Percentiles rank a stretch among this genome's conserved stretches.
phyloP scores from a whole-genome alignment of 805 yeast species.

The Diddensiella transvaalensis region DNA sequence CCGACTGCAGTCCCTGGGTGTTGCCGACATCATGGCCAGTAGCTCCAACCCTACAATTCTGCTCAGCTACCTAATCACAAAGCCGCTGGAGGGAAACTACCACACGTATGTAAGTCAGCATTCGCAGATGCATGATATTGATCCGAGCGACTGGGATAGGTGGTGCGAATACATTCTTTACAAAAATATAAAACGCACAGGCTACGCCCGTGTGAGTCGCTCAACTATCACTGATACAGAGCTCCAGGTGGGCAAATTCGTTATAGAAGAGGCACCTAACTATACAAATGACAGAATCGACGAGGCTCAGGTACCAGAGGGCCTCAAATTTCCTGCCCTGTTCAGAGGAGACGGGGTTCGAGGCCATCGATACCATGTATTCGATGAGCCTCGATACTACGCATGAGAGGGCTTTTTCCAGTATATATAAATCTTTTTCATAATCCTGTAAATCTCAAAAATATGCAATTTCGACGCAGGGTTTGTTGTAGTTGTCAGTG shows the following conservation, averaged over 20 bases:
- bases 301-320: constrained; percentile 55
- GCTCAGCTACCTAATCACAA: constrained; percentile 85
- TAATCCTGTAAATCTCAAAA: no score
- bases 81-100: constrained; percentile 85
- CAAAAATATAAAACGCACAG: constrained; percentile 80
- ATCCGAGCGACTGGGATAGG: constrained; percentile 89
- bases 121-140: constrained; percentile 90
- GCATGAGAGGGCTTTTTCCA: no score
- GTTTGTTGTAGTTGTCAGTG: not conserved
- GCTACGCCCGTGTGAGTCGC: constrained; percentile 90
- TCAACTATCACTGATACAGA: constrained; percentile 96
- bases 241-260: constrained; percentile 90
- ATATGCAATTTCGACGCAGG: not conserved
- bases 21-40: constrained; percentile 76
- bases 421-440: no score
- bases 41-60: constrained; percentile 78
- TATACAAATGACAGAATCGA: constrained; percentile 56
- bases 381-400: constrained; percentile 86
- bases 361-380: constrained; percentile 91
- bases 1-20: constrained; percentile 72
- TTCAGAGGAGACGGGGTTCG: constrained; percentile 90
- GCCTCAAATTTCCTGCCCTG: constrained; percentile 68
- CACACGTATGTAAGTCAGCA: constrained; percentile 81
- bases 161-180: constrained; percentile 97
- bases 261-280: constrained; percentile 44